Percentiles rank a stretch among this genome's conserved stretches.
Evolutionary conservation across 192 early-diverging fungal species (phyloP).

Genomic region (Coemansia sp.): DNA sequence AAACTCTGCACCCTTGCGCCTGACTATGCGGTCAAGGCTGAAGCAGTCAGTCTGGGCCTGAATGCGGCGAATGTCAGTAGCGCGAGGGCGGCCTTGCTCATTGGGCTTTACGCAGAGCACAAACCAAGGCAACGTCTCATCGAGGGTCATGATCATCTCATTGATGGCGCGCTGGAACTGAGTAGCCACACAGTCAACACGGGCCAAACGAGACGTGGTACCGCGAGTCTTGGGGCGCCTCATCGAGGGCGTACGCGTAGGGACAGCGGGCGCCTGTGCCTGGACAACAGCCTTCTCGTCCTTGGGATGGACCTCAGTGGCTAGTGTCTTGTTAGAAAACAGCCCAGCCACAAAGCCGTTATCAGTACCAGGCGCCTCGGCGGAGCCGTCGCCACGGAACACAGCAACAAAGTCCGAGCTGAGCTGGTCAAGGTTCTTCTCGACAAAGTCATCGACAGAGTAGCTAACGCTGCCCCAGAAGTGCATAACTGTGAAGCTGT

Average conservation of each 20-base stretch:
- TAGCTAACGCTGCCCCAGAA: slow-evolving; percentile 61
- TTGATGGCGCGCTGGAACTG: slow-evolving; percentile 69
- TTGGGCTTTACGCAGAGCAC: slow-evolving; percentile 65
- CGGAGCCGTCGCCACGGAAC: slow-evolving; percentile 66
- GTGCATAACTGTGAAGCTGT: slow-evolving; percentile 44
- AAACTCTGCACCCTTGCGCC: slow-evolving; percentile 48
- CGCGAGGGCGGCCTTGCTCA: slow-evolving; percentile 33
- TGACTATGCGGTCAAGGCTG: slow-evolving; percentile 25
- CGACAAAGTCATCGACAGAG: slow-evolving; percentile 77
- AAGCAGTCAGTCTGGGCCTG: slow-evolving; percentile 42
- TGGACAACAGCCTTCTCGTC: slow-evolving; percentile 71
- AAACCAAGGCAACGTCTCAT: slow-evolving; percentile 77
- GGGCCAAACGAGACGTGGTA: slow-evolving; percentile 51
- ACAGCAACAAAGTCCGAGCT: slow-evolving; percentile 82
- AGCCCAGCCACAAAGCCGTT: slow-evolving; percentile 75
- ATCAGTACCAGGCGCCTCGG: slow-evolving; percentile 57
- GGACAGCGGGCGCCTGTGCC: slow-evolving; percentile 72
- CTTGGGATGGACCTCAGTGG: slow-evolving; percentile 76
- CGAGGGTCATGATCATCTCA: slow-evolving; percentile 66
- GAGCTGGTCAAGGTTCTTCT: slow-evolving; percentile 75
- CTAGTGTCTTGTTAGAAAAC: slow-evolving; percentile 71
- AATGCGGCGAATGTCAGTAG: slow-evolving; percentile 42
- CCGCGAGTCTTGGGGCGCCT: slow-evolving; percentile 63
- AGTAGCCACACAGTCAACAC: slow-evolving; percentile 61
- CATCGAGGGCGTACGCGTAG: slow-evolving; percentile 64